Conservation (phyloP, 805 yeast genomes). For the Metschnikowia reukaufii region DNA sequence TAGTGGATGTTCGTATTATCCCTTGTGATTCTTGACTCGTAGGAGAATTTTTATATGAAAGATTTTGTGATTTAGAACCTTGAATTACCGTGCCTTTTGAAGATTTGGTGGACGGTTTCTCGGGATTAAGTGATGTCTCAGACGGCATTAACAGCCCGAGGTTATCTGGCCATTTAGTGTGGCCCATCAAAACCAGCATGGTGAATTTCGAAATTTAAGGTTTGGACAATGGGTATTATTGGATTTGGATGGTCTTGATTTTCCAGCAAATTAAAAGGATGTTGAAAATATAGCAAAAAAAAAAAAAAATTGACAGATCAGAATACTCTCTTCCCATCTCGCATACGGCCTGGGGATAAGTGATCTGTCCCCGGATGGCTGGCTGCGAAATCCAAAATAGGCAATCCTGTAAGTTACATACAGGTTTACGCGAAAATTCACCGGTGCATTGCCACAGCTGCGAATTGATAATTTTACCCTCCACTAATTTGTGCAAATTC, state of each 20-base stretch:
- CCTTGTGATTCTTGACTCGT: not conserved
- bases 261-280: not conserved
- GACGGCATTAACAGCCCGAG: constrained; percentile 10
- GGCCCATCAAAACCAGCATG: constrained; percentile 15
- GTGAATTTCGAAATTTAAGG: not conserved
- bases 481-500: too few species aligned
- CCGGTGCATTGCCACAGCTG: too few species aligned
- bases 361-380: constrained; percentile 10
- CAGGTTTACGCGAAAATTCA: constrained; percentile 3
- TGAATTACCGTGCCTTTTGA: not conserved
- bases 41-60: not conserved
- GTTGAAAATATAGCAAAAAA: not conserved
- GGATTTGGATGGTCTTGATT: too few species aligned
- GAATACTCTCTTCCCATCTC: constrained; percentile 1
- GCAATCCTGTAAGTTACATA: constrained; percentile 2
- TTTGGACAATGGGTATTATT: too few species aligned
- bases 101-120: not conserved
- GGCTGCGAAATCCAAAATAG: constrained; percentile 17
- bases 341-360: constrained; percentile 1
- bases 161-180: constrained; percentile 12
- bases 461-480: too few species aligned
- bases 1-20: not conserved
- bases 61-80: not conserved
- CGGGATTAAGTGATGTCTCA: constrained; percentile 5
- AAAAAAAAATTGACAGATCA: not conserved